Evolutionary conservation across 2,329 filamentous ascomycete genomes (phyloP).

Genomic region (Niveomyces coronatus): DNA sequence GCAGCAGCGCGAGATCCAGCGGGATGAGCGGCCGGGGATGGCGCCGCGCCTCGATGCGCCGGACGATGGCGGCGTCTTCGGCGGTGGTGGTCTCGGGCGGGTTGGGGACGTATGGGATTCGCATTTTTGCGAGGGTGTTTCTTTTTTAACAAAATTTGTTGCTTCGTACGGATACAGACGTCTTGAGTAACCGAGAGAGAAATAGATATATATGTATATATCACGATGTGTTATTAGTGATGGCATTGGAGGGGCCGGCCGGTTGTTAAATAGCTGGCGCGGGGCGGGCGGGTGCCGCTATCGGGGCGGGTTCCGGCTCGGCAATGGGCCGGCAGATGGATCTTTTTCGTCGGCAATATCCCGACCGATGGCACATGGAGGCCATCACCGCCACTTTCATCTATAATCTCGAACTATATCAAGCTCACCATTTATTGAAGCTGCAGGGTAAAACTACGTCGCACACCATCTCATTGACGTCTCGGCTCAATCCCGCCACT

Average conservation of each 20-base stretch:
- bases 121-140: conserved; percentile 36
- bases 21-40: conserved; percentile 59
- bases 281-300: conserved; percentile 1
- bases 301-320: conserved; percentile 1
- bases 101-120: conserved; percentile 53
- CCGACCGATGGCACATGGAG: no score
- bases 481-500: no score
- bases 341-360: not conserved
- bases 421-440: no score
- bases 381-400: no score
- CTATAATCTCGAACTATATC: no score
- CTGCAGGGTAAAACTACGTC: no score
- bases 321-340: conserved; percentile 5
- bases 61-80: conserved; percentile 47
- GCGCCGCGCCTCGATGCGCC: conserved; percentile 55
- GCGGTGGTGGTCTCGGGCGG: conserved; percentile 33
- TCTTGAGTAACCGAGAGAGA: not conserved
- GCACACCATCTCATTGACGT: no score
- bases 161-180: no score
- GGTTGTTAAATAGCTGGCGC: no score
- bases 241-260: no score
- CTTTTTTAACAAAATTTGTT: not conserved
- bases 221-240: no score
- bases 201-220: no score
- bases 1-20: conserved; percentile 67